Percentiles rank a stretch among this genome's conserved stretches.
These are phyloP conservation scores for Candida insectorum DNA, from an alignment of 805 yeast species.

Conservation along the genomic window DNA sequence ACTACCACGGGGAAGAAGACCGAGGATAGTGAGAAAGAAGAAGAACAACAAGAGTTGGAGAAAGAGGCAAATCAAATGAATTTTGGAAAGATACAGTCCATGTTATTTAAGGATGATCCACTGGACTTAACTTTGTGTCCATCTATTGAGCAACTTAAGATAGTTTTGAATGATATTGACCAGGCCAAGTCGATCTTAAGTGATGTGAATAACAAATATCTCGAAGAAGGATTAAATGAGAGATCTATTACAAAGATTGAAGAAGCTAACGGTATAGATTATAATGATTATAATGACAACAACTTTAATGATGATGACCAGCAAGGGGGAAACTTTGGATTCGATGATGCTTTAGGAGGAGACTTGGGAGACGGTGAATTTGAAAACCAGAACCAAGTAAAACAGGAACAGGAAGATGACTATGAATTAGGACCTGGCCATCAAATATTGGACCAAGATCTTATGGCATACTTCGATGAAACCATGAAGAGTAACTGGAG, in stretches of 20 bases:
- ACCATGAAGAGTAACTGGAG: conserved; percentile 74
- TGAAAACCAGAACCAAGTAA: conserved; percentile 11
- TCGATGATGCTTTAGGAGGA: conserved; percentile 9
- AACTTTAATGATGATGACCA: conserved; percentile 15
- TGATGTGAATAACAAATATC: conserved; percentile 38
- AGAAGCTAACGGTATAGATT: conserved; percentile 11
- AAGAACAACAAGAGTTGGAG: conserved; percentile 14
- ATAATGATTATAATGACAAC: conserved; percentile 8
- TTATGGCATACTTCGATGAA: conserved; percentile 80
- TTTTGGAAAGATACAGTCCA: conserved; percentile 15
- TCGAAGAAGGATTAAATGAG: conserved; percentile 8
- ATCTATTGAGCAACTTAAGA: conserved; percentile 58
- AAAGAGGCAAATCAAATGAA: conserved; percentile 12
- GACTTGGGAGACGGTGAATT: conserved; percentile 15
- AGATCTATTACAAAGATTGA: conserved; percentile 7
- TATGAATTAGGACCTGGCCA: conserved; percentile 13
- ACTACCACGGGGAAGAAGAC: conserved; percentile 25
- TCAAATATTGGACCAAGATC: conserved; percentile 50
- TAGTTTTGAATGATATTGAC: conserved; percentile 45
- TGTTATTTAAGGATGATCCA: conserved; percentile 19
- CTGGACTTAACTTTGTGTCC: conserved; percentile 56
- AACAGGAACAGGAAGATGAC: conserved; percentile 10
- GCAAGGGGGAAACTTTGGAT: conserved; percentile 6
- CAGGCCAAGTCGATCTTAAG: conserved; percentile 46
- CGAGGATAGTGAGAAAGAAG: conserved; percentile 6